A percentile compares a stretch with the other conserved stretches of the same genome.
These are phyloP conservation scores for Pyrus bretschneideri DNA, from an alignment of 306 rosid species.

Conservation along the genomic window DNA sequence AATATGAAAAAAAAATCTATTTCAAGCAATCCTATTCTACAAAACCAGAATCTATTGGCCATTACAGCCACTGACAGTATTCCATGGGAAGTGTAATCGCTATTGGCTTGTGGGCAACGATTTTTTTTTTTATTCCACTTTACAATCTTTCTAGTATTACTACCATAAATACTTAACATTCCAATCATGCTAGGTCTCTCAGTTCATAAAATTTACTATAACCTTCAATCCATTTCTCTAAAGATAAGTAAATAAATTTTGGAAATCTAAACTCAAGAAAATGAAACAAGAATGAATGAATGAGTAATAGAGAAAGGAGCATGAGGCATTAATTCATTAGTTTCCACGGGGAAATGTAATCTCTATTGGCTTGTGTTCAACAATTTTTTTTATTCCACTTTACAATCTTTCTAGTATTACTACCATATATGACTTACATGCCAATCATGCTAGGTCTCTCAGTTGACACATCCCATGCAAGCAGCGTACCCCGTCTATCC, in stretches of 20 bases:
- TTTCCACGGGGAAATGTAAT: not conserved
- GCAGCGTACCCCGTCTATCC: conserved; percentile 89
- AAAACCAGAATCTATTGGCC: not conserved
- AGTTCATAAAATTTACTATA: not conserved
- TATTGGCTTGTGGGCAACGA: not conserved
- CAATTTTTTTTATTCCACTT: not conserved
- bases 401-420: not conserved
- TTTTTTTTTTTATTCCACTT: not conserved
- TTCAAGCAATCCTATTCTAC: not conserved
- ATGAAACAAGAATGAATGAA: not conserved
- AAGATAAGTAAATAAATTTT: not conserved
- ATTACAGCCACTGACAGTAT: not conserved
- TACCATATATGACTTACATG: conserved; percentile 63
- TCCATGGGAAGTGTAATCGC: not conserved
- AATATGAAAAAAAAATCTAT: not conserved
- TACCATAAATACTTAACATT: conserved; percentile 60
- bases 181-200: conserved; percentile 90
- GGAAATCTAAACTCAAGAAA: not conserved
- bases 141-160: not conserved
- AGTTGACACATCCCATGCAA: conserved; percentile 97
- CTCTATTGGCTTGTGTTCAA: not conserved
- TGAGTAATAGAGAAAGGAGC: not conserved
- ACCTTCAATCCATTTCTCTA: not conserved
- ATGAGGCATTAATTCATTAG: not conserved
- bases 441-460: conserved; percentile 97